Conservation (phyloP, 1,139 yeast genomes). For the Hansenula lynferdii region DNA sequence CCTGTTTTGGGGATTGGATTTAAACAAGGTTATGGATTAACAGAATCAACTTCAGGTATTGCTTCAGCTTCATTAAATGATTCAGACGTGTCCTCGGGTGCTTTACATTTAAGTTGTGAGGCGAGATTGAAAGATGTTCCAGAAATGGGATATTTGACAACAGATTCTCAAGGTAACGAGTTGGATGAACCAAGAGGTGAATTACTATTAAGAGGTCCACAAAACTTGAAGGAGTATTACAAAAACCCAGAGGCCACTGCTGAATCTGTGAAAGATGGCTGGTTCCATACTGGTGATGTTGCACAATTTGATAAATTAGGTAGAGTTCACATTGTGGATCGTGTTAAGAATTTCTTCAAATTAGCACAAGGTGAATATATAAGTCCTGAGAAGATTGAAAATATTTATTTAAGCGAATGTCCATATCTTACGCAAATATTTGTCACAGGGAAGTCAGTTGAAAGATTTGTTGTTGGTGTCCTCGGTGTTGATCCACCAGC, state of each 20-base stretch:
- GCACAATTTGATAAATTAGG: slow-evolving; percentile 53
- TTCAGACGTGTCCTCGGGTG: slow-evolving; percentile 54
- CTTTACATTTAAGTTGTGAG: slow-evolving; percentile 48
- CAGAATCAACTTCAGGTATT: slow-evolving; percentile 70
- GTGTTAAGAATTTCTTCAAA: slow-evolving; percentile 79
- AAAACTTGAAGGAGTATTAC: slow-evolving; percentile 55
- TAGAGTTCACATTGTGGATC: slow-evolving; percentile 57
- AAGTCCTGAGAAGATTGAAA: slow-evolving; percentile 76
- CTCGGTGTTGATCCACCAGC: slow-evolving; percentile 52
- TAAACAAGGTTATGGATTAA: slow-evolving; percentile 73
- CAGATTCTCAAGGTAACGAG: slow-evolving; percentile 37
- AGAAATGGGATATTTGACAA: slow-evolving; percentile 56
- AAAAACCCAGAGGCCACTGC: slow-evolving; percentile 51
- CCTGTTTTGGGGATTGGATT: slow-evolving; percentile 57
- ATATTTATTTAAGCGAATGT: slow-evolving; percentile 49
- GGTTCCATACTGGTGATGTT: slow-evolving; percentile 78
- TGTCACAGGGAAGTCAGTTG: slow-evolving; percentile 65
- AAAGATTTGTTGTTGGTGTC: slow-evolving; percentile 57
- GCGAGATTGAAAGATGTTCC: slow-evolving; percentile 62
- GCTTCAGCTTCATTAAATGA: slow-evolving; percentile 39
- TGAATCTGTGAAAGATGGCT: slow-evolving; percentile 54
- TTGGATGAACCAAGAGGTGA: slow-evolving; percentile 47
- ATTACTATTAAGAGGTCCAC: slow-evolving; percentile 63
- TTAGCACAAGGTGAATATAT: slow-evolving; percentile 80
- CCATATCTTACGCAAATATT: slow-evolving; percentile 52